Base-by-base conservation (phyloP, 768 basidiomycete species). In the Infundibulicybe gibba region DNA sequence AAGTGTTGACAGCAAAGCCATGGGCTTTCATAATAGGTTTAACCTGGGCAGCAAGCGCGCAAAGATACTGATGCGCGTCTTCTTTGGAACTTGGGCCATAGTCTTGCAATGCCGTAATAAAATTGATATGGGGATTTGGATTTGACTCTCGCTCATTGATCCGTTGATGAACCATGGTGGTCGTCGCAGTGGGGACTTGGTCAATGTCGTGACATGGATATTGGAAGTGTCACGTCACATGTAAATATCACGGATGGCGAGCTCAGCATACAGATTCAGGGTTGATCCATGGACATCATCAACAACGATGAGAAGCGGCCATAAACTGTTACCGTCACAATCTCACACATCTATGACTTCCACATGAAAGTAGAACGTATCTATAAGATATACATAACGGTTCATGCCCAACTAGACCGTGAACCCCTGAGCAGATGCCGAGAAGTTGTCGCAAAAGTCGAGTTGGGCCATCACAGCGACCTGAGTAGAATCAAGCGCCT, bases 31-130 rank as follows among this genome's bases (percentile, higher is more conserved):
- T 93, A 16, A 91, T 58, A 2, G 90, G 90, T 51, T 79, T 76
- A 21, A 92, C 87, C 64, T 92, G 90, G 3, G 90, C 90, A 0
- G 88, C 90, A 39, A 93, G 68, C 2, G 89, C 86, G 5, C 87
- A 77, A 45, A 93, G 68, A 25, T 89, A 74, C 58, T 90, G 84
- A 38, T 75, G 73, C 10, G 87, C 84, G 41, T 81, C 79, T 25
- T 75, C 69, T 5, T 64, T 69, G 11, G 63, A 16, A 25, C 25
- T 25, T 25, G 25, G 8, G 8, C 25, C 25, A 25, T 25, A 25
- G 25, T 25, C 25, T 33, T 74, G 74, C 9, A 93, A 68, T 17
- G 79, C 68, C 2, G 80, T 69, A 38, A 90, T 87, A 61, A 90
- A 92, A 62, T 90, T 90, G 51, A 91, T 70, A 57, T 81, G 70